These are phyloP conservation scores for Fonsecaea monophora DNA, from an alignment of 2,329 filamentous ascomycete species.

Conservation along the genomic window DNA sequence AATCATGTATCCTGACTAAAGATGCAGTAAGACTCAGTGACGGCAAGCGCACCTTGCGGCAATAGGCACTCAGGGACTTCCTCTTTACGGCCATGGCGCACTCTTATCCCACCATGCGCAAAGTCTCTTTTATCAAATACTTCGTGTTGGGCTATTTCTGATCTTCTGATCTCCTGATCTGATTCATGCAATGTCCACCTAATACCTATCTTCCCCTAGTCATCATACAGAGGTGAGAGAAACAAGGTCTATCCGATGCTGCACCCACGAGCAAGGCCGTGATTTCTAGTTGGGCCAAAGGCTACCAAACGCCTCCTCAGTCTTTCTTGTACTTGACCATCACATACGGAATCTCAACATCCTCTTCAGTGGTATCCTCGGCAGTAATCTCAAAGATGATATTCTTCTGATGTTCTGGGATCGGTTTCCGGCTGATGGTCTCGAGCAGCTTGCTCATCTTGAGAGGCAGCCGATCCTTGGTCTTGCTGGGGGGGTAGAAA, in stretches of 20 bases:
- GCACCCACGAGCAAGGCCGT: background rate
- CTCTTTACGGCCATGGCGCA: background rate
- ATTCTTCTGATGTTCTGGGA: conserved; percentile 90
- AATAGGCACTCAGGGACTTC: background rate
- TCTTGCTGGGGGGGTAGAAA: conserved; percentile 84
- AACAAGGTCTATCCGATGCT: conserved; percentile 9
- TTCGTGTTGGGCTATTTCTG: background rate
- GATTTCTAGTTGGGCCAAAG: background rate
- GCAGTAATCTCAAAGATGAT: conserved; percentile 96
- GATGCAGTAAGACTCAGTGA: conserved; percentile 27
- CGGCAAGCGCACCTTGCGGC: background rate
- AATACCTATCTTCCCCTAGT: background rate
- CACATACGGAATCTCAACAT: conserved; percentile 96
- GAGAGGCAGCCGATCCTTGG: conserved; percentile 80
- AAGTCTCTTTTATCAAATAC: background rate
- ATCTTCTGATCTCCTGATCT: background rate
- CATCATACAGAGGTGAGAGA: conserved; percentile 12
- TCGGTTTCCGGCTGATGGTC: conserved; percentile 86
- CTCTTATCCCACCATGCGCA: background rate
- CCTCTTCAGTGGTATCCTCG: conserved; percentile 85
- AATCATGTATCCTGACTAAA: conserved; percentile 29
- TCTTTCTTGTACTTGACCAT: conserved; percentile 72
- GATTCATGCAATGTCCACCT: background rate
- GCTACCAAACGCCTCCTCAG: conserved; percentile 5
- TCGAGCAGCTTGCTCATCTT: conserved; percentile 90